Evolutionary conservation across 257 asterid genomes (phyloP).

Genomic region (Solanum chmielewskii): DNA sequence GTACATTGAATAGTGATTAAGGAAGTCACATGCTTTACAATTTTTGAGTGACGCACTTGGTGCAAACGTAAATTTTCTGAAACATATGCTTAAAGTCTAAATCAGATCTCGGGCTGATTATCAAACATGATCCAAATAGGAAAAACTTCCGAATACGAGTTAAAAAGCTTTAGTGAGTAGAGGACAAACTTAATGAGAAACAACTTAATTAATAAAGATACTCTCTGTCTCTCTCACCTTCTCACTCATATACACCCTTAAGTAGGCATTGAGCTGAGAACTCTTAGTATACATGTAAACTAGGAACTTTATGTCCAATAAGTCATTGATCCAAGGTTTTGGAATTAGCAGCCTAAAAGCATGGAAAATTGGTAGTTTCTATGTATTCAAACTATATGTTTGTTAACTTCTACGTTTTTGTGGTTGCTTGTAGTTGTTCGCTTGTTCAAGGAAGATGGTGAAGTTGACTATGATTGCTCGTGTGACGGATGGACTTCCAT

Average conservation of each 20-base stretch:
- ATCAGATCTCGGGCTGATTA: background rate
- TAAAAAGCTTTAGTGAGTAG: background rate
- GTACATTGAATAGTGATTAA: background rate
- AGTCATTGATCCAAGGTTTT: background rate
- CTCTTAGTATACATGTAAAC: background rate
- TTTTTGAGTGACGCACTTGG: background rate
- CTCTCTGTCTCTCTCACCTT: background rate
- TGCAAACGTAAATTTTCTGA: background rate
- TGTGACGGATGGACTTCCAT: conserved; percentile 89
- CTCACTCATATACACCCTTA: background rate
- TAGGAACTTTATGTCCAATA: background rate
- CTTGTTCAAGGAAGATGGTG: conserved; percentile 52
- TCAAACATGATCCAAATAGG: background rate
- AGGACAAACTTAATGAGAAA: background rate
- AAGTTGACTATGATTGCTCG: conserved; percentile 94
- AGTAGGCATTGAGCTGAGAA: background rate
- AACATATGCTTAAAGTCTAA: background rate
- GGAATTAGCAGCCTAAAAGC: background rate
- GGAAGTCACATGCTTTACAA: background rate
- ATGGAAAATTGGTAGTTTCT: background rate
- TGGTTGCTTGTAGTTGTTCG: background rate
- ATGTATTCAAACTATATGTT: background rate
- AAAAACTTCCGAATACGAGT: background rate
- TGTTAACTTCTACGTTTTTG: background rate
- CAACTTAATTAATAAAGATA: background rate